A percentile compares a stretch with the other conserved stretches of the same genome.
Conservation (phyloP, 2,329 filamentous ascomycete species). For the Fusarium austroafricanum region DNA sequence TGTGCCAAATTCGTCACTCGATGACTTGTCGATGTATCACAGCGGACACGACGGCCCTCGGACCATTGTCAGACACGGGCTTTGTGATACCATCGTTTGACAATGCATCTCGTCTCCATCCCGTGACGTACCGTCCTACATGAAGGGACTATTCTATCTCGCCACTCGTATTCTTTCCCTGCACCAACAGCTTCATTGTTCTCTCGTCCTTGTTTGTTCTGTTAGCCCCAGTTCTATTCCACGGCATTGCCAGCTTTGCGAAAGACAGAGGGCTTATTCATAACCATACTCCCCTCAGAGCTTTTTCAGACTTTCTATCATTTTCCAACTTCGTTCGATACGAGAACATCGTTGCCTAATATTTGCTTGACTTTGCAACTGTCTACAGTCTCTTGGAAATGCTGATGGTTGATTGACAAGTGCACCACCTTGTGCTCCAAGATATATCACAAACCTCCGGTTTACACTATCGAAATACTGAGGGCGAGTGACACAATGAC, state of each 20-base stretch:
- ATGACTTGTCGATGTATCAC: not conserved
- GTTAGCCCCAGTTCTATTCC: not conserved
- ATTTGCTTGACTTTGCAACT: not conserved
- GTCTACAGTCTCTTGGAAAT: not conserved
- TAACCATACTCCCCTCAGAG: not conserved
- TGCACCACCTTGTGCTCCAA: not conserved
- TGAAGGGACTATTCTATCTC: not conserved
- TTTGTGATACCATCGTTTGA: slow-evolving; percentile 22
- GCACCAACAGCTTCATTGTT: not conserved
- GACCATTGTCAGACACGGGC: slow-evolving; percentile 17
- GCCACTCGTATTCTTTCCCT: not conserved
- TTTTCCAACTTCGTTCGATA: no score
- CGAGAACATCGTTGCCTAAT: not conserved
- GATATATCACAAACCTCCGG: not conserved
- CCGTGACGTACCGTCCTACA: slow-evolving; percentile 26
- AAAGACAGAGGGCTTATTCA: not conserved
- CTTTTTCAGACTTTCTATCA: not conserved
- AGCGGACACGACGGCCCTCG: slow-evolving; percentile 6
- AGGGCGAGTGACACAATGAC: not conserved
- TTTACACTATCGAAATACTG: not conserved
- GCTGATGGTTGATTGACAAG: not conserved
- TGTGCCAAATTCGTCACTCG: not conserved
- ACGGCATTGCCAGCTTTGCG: not conserved
- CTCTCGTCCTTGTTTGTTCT: not conserved
- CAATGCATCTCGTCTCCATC: slow-evolving; percentile 28